Percentiles rank a stretch among this genome's conserved stretches.
These are phyloP conservation scores for Podaxis sp. DNA, from an alignment of 768 basidiomycete species.

Conservation along the genomic window DNA sequence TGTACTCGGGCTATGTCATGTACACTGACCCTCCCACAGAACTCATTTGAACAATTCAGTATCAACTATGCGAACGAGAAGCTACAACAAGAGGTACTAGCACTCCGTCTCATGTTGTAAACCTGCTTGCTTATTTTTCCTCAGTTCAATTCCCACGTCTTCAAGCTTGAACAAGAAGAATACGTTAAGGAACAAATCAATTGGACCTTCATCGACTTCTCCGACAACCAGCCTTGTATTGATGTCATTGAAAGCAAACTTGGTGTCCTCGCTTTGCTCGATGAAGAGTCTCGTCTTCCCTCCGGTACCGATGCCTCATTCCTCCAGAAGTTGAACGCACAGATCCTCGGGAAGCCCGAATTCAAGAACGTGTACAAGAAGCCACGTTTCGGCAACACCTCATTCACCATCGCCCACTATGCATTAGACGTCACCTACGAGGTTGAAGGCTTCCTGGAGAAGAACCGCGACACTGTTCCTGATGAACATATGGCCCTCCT, in stretches of 20 bases:
- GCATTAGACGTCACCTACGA: conserved; percentile 98
- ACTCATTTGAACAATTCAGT: conserved; percentile 97
- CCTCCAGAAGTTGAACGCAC: conserved; percentile 86
- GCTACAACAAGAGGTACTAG: conserved; percentile 88
- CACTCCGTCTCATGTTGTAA: neutral
- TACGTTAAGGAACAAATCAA: conserved; percentile 98
- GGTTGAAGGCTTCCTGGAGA: conserved; percentile 97
- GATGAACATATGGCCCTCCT: conserved; percentile 95
- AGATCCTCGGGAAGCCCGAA: conserved; percentile 76
- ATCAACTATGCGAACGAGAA: conserved; percentile 99
- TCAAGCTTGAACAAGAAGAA: conserved; percentile 99
- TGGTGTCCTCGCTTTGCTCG: conserved; percentile 90
- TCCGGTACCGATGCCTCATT: conserved; percentile 91
- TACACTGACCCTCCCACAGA: conserved; percentile 40
- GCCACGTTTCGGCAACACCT: conserved; percentile 95
- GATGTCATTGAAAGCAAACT: conserved; percentile 98
- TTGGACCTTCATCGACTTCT: conserved; percentile 99
- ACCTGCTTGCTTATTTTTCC: conserved; percentile 15
- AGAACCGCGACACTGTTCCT: conserved; percentile 98
- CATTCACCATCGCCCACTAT: conserved; percentile 98
- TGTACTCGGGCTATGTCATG: neutral
- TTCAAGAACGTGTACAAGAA: conserved; percentile 94
- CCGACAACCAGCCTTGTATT: conserved; percentile 98
- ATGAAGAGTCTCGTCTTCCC: conserved; percentile 97
- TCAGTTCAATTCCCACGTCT: conserved; percentile 98